Conservation (phyloP, 2,329 filamentous ascomycete genomes). For the Podosphaera aphanis region DNA sequence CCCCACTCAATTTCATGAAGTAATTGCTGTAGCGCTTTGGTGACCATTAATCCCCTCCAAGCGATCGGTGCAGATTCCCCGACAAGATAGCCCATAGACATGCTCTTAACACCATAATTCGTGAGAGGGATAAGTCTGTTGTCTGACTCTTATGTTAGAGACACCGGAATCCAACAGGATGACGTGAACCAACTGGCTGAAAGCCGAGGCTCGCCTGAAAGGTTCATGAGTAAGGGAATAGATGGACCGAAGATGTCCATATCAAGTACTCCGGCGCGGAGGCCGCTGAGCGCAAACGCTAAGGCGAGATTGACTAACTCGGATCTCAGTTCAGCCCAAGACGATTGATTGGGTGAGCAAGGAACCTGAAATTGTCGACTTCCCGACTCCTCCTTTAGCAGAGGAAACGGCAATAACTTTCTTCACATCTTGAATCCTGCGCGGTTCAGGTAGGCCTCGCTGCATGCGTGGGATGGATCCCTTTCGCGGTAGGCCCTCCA, state of each 20-base stretch:
- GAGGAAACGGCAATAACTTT: slow-evolving; percentile 95
- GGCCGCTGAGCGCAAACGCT: slow-evolving; percentile 59
- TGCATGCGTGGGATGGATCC: slow-evolving; percentile 54
- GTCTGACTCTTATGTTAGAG: slow-evolving; percentile 23
- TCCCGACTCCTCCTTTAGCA: slow-evolving; percentile 93
- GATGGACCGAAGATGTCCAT: slow-evolving; percentile 94
- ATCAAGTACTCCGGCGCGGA: slow-evolving; percentile 71
- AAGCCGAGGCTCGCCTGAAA: slow-evolving; percentile 56
- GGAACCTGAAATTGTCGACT: slow-evolving; percentile 71
- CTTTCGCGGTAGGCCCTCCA: slow-evolving; percentile 61
- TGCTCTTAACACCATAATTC: slow-evolving; percentile 89
- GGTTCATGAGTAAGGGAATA: slow-evolving; percentile 69
- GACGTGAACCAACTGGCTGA: slow-evolving; percentile 35
- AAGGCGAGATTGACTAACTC: slow-evolving; percentile 53
- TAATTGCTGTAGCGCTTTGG: slow-evolving; percentile 88
- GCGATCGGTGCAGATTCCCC: slow-evolving; percentile 62
- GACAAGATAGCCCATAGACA: slow-evolving; percentile 95
- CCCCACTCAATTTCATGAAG: slow-evolving; percentile 92
- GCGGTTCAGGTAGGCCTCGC: slow-evolving; percentile 57
- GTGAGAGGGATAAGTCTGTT: slow-evolving; percentile 69
- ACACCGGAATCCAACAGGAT: background rate
- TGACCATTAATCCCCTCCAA: slow-evolving; percentile 92
- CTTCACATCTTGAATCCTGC: slow-evolving; percentile 59
- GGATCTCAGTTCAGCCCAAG: background rate
- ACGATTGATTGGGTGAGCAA: slow-evolving; percentile 3